Evolutionary conservation across 768 basidiomycete species (phyloP), one percentile per base, ranked within the genome.

Genomic region (Russula virescens): DNA sequence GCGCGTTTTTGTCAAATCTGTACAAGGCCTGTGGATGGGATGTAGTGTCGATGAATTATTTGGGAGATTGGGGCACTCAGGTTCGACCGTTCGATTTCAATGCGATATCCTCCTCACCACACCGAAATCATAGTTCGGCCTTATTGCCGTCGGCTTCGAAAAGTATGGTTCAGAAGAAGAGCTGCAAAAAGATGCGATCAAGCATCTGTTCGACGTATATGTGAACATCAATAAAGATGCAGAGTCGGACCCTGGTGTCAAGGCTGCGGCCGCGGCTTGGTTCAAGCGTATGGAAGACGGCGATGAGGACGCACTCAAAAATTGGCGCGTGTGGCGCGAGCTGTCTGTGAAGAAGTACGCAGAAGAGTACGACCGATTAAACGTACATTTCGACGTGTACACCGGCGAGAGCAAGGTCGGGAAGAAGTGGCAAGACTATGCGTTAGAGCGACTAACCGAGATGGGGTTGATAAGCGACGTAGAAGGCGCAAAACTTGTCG

Each of bases 1-100:
- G 96, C n/a, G 88, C 91, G 0, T 97, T 97, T 78, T 75, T 98
- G 62, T 79, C 83, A 11, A 98, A 98, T 75, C 69, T 98, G 46
- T 96, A 98, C 79, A 88, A 86, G 71, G 82, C 91, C 8, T 92
- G 88, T 69, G 95, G 96, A 18, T 98, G 93, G 94, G 83, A 93
- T 8, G 94, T 95, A n/a, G 74, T 83, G 42, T 82, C 89, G 2
- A 78, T 98, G 75, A 99, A 99, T 73, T 99, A 99, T 73, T 82
- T 98, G 18, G 96, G 96, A 2, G 96, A 98, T 71, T 98, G 95
- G 96, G 96, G 96, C 25, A 98, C 94, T 46, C 96, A 98, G 82
- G 94, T 93, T 43, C 72, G 80, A 70, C 7, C 3, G 26, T 70
- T 9, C 3, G 16, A 21, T 31, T 19, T 26, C 18, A 1, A n/a